Evolutionary conservation across 1,139 yeast species (phyloP), one percentile per base, ranked within the genome.

Genomic region (Yamadazyma kanchanaburiensis): DNA sequence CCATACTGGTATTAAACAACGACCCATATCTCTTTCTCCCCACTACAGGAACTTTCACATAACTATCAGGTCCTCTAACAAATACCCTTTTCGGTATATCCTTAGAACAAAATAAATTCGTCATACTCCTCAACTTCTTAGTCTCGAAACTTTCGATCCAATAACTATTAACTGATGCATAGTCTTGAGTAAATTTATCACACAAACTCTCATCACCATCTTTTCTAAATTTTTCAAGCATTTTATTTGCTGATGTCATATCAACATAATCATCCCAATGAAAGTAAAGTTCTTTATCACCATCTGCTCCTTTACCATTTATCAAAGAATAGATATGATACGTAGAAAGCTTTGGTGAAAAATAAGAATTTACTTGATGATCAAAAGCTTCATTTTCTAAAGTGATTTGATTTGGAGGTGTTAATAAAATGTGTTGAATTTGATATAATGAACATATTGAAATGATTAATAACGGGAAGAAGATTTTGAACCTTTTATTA

Each of bases 201-300:
- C 70, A 63, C 15, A 34, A 21, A 9, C 60, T 62, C 4, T 45
- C 47, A 12, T 15, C 9, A 8, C 31, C 38, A 3, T 35, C 30
- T 4, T 26, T 7, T 20, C 60, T 44, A 27, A 44, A 50, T 6
- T 34, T 29, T 10, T 40, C 39, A 15, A 64, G 39, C 5, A 54
- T 33, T 9, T 40, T 21, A 27, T 57, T 39, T 2, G 49, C 67
- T 3, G 58, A 53, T 15, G 46, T 38, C 27, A 59, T 40, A 38
- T 63, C 70, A 10, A 60, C 53, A 64, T 68, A 64, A 42, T 64
- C 70, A 36, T 64, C 70, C 71, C 71, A 64, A 42, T 64, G 71
- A 45, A 64, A 64, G 33, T 35, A 42, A 10, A 61, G 19, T 5
- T 11, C 12, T 10, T 18, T 7, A 10, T 10, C 10, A 10, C 20